Evolutionary conservation across 106 monocot species (phyloP), one percentile per base, ranked within the genome.

Genomic region (Hemerocallis citrina): DNA sequence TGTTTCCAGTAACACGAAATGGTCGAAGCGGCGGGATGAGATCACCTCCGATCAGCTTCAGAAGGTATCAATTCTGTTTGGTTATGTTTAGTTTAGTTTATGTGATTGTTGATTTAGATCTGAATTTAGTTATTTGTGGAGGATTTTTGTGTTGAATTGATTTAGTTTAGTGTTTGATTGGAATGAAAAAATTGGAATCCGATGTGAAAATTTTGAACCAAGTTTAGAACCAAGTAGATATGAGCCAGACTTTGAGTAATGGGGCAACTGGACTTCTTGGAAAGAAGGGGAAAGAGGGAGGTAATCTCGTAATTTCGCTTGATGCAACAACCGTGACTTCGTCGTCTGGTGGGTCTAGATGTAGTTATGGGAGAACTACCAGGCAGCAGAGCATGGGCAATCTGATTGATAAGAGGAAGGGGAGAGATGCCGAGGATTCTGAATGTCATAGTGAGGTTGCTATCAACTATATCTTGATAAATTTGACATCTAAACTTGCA

Each of bases 371-470:
- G 35, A 73, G 77, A 37, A 72, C 52, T 50, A 55, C 45, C 12
- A 49, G 49, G 23, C 52, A 74, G 23, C 72, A 57, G 63, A 79
- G 34, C 14, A 48, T 36, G 3, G 55, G 63, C 25, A 58, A 40
- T 64, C 57, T 57, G 37, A 58, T 65, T 30, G 40, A 49, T 27
- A 88, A 88, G 63, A 81, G 92, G 52, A 88, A 92, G 71, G 71
- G 34, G 19, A 74, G 75, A 59, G 74, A 76, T 60, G 54, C 32
- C 10, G 80, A 75, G n/a, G 93, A 82, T 33, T 75, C 77, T 17
- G 82, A 72, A 61, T 79, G 81, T 61, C 79, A 77, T 2, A 84
- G 81, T 33, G 93, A 94, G 93, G 93, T 93, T 67, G 3, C 13
- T 35, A 14, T 56, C 19, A 7, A 19, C 21, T 19, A n/a, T 7